phyloP scores from a whole-genome alignment of 164 flowering plant genomes.

The Buxus sempervirens region DNA sequence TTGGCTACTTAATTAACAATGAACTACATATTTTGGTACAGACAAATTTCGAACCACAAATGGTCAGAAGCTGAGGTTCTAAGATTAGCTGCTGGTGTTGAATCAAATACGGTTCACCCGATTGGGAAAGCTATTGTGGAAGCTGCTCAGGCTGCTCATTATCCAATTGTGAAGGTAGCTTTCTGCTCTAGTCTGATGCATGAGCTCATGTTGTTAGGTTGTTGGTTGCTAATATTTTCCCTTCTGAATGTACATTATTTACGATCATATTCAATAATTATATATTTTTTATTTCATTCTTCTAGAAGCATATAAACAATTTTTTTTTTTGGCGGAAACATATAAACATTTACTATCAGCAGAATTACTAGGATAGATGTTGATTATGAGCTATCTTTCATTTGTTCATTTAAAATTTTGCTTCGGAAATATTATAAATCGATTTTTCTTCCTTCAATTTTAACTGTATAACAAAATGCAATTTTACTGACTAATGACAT shows the following conservation, averaged over 20 bases:
- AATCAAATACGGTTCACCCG: constrained; percentile 89
- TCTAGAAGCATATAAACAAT: too few relatives aligned
- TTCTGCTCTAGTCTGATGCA: constrained; percentile 2
- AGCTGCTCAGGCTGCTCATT: constrained; percentile 65
- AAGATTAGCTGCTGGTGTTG: constrained; percentile 87
- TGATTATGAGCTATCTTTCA: not conserved
- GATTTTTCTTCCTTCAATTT: too few relatives aligned
- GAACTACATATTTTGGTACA: constrained; percentile 24
- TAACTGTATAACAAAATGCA: too few relatives aligned
- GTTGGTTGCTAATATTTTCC: not conserved
- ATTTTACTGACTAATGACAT: not conserved
- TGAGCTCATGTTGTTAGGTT: not conserved
- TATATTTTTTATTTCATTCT: not conserved
- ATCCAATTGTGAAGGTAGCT: constrained; percentile 48
- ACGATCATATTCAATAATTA: not conserved
- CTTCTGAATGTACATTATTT: not conserved
- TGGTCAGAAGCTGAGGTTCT: constrained; percentile 74
- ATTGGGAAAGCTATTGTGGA: constrained; percentile 94
- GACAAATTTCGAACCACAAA: constrained; percentile 26
- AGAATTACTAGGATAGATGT: too few relatives aligned
- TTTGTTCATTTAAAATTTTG: not conserved
- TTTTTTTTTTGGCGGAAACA: too few relatives aligned
- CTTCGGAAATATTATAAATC: not conserved
- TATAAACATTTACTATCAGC: too few relatives aligned
- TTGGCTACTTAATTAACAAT: constrained; percentile 4